phyloP scores from a whole-genome alignment of 352 stramenopile genomes.

The Globisporangium spinosum region DNA sequence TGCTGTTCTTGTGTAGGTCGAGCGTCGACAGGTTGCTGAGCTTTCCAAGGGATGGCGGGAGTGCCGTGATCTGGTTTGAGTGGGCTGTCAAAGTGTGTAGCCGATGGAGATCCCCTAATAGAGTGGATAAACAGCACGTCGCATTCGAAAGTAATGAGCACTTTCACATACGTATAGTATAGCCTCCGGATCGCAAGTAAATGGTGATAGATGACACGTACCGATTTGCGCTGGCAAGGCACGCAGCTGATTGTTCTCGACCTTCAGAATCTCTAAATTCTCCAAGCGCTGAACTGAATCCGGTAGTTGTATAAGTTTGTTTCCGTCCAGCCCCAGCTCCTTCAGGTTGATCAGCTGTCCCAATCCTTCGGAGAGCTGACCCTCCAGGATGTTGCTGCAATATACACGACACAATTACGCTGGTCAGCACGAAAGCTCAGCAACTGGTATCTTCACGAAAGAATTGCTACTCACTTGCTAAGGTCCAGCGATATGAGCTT shows the following conservation, averaged over 20 bases:
- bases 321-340: slow-evolving; percentile 59
- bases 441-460: too few relatives aligned
- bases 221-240: slow-evolving; percentile 50
- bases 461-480: slow-evolving; percentile 57
- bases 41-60: slow-evolving; percentile 44
- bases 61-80: slow-evolving; percentile 52
- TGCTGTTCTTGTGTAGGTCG: slow-evolving; percentile 73
- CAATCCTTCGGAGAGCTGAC: slow-evolving; percentile 42
- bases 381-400: slow-evolving; percentile 58
- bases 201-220: slow-evolving; percentile 6
- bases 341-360: slow-evolving; percentile 50
- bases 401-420: slow-evolving; percentile 12
- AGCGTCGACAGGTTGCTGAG: slow-evolving; percentile 49
- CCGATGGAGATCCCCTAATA: slow-evolving; percentile 31
- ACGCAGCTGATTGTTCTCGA: slow-evolving; percentile 63
- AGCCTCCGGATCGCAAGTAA: background rate
- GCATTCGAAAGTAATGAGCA: background rate
- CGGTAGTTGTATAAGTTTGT: slow-evolving; percentile 58
- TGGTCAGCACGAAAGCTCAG: background rate
- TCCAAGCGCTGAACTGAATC: slow-evolving; percentile 40
- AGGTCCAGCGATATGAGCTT: slow-evolving; percentile 67
- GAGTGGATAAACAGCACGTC: background rate
- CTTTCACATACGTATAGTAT: background rate
- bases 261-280: slow-evolving; percentile 51
- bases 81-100: slow-evolving; percentile 60